These are phyloP conservation scores for Helicostylum pulchrum DNA, from an alignment of 192 early-diverging fungal genomes.

Conservation along the genomic window DNA sequence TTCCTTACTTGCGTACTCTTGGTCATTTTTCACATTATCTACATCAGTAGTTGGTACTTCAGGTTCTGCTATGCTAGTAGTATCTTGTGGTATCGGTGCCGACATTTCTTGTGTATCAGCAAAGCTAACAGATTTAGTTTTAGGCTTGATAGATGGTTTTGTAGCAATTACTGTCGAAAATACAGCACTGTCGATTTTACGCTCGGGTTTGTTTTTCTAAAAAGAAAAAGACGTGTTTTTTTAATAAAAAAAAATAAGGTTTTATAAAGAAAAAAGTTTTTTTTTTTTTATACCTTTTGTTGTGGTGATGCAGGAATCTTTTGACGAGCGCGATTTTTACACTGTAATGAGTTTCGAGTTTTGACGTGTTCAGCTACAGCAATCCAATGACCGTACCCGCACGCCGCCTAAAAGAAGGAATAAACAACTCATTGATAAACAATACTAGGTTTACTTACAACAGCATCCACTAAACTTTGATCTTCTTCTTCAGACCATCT, in stretches of 20 bases:
- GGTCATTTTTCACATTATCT: not conserved
- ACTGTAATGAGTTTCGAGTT: conserved; percentile 54
- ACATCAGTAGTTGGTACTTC: not conserved
- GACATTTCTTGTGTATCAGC: not conserved
- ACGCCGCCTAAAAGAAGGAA: conserved; percentile 28
- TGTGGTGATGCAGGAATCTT: conserved; percentile 39
- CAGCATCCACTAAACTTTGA: conserved; percentile 42
- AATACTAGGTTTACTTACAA: conserved; percentile 28
- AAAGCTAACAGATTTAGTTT: too few relatives aligned
- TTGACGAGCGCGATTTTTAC: conserved; percentile 61
- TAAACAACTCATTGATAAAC: too few relatives aligned
- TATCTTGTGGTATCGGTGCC: not conserved
- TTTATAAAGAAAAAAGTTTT: not conserved
- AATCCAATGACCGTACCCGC: conserved; percentile 57
- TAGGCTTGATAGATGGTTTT: too few relatives aligned
- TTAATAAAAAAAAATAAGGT: not conserved
- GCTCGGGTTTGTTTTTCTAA: too few relatives aligned
- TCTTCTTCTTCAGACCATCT: conserved; percentile 61
- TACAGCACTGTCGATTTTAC: too few relatives aligned
- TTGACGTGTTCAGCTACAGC: conserved; percentile 46
- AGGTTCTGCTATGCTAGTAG: not conserved
- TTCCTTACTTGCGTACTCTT: not conserved
- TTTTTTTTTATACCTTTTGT: not conserved
- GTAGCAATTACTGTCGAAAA: too few relatives aligned
- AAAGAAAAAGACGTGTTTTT: too few relatives aligned